Evolutionary conservation across 768 basidiomycete species (phyloP).

Genomic region (Boletales sp.): DNA sequence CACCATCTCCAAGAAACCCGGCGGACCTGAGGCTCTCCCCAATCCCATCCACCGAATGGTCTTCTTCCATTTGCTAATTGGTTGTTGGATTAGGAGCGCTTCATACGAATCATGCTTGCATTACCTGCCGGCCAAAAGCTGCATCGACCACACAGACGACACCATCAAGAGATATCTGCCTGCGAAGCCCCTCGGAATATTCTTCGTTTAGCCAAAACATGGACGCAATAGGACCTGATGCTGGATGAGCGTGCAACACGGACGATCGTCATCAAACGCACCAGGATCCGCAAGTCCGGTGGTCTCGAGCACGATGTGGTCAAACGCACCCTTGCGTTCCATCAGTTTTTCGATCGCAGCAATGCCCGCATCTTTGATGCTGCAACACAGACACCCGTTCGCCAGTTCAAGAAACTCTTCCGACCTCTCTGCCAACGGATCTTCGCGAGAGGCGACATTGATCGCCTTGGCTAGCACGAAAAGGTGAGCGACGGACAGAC

Average conservation of each 20-base stretch:
- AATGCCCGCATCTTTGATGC: slow-evolving; percentile 89
- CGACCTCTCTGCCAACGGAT: slow-evolving; percentile 59
- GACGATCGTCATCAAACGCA: slow-evolving; percentile 26
- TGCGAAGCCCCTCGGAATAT: slow-evolving; percentile 62
- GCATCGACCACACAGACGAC: slow-evolving; percentile 93
- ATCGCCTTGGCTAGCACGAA: slow-evolving; percentile 69
- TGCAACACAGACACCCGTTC: slow-evolving; percentile 98
- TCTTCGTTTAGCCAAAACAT: slow-evolving; percentile 90
- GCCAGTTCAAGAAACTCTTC: slow-evolving; percentile 91
- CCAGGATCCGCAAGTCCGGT: slow-evolving; percentile 97
- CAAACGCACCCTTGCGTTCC: slow-evolving; percentile 82
- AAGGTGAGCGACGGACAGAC: neutral
- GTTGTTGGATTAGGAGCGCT: slow-evolving; percentile 4
- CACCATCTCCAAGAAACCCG: neutral
- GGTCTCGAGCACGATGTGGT: slow-evolving; percentile 93
- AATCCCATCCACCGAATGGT: slow-evolving; percentile 56
- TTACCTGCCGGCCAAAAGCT: slow-evolving; percentile 66
- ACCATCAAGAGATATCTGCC: slow-evolving; percentile 76
- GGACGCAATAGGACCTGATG: slow-evolving; percentile 74
- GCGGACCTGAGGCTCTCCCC: slow-evolving; percentile 79
- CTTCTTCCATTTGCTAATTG: slow-evolving; percentile 81
- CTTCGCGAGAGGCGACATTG: slow-evolving; percentile 67
- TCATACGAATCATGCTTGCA: slow-evolving; percentile 29
- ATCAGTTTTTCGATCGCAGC: slow-evolving; percentile 94
- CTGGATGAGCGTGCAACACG: neutral